Base-by-base conservation (phyloP, 2,329 filamentous ascomycete species). In the Emmonsiellopsis sp. region DNA sequence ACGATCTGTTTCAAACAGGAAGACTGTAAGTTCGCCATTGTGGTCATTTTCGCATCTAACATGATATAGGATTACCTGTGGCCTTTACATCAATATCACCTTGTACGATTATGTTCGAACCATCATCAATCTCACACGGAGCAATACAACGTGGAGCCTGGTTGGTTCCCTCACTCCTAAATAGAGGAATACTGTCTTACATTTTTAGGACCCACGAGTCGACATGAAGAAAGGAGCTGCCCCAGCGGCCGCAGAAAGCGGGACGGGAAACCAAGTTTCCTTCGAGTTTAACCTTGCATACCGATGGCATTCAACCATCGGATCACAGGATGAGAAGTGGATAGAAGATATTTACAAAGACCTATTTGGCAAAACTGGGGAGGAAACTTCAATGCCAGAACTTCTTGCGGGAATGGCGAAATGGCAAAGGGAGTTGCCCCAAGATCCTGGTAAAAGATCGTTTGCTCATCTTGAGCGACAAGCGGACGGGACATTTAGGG, bases 251-350 rank as follows among this genome's bases (percentile, higher is more conserved):
- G 64, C 69, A 16, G 65, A 70, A 1, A 62, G 70, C 30, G 76
- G 71, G 2, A 68, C 71, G 7, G 77, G 77, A 8, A 79, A 79
- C 57, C 76, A 79, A 55, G 73, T 77, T 42, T 73, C 71, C 3
- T 71, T 73, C 32, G 77, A 79, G 58, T 80, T 80, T 63, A 79
- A 79, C 57, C 63, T 80, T 31, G 67, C 79, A 7, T 80, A 79
- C 58, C 70, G 77, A 1, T 60, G 59, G 52, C 86, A 90, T 69
- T 86, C 85, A 3, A 83, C 83, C 59, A 83, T 89, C 58, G 75
- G 74, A 4, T 77, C 80, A 50, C 81, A 79, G 58, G 87, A 91
- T 61, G 86, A 89, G 59, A 75, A 80, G 55, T 90, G 86, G 85
- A 83, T 87, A 13, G 76, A 86, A 57, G 76, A 82, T 4, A 79